These are phyloP conservation scores for Plectosphaerella sp. DNA, from an alignment of 2,329 filamentous ascomycete genomes.

Conservation along the genomic window DNA sequence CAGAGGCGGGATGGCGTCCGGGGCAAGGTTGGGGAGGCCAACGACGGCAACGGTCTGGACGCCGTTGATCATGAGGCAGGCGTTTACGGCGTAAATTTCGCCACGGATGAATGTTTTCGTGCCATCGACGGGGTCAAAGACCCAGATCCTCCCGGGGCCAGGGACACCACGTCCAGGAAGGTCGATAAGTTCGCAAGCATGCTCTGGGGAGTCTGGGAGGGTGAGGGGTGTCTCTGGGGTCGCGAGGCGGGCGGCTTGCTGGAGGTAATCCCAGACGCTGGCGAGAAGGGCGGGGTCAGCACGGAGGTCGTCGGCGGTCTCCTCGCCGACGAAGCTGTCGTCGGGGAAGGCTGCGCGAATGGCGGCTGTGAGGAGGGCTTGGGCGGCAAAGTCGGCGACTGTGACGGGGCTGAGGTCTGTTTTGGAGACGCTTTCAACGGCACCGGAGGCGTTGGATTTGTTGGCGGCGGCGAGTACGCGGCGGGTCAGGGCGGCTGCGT, in stretches of 20 bases:
- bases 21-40: conserved; percentile 40
- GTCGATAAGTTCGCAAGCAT: conserved; percentile 51
- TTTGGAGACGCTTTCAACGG: conserved; percentile 35
- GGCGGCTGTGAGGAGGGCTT: conserved; percentile 48
- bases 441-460: conserved; percentile 29
- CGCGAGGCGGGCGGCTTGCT: conserved; percentile 21
- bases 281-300: conserved; percentile 34
- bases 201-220: conserved; percentile 32
- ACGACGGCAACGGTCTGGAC: conserved; percentile 46
- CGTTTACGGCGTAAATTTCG: conserved; percentile 54
- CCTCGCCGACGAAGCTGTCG: conserved; percentile 52
- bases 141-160: conserved; percentile 41
- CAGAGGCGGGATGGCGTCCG: conserved; percentile 31
- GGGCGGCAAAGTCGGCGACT: conserved; percentile 55
- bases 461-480: conserved; percentile 40
- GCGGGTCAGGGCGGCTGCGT: conserved; percentile 45
- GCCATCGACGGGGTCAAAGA: conserved; percentile 59
- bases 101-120: conserved; percentile 52
- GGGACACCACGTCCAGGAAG: conserved; percentile 39
- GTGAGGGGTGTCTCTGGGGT: conserved; percentile 16
- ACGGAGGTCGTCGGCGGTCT: conserved; percentile 44
- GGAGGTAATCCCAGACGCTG: conserved; percentile 43
- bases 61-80: conserved; percentile 46
- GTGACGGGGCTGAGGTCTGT: conserved; percentile 54
- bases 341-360: conserved; percentile 45